Percentiles rank a stretch among this genome's conserved stretches.
Evolutionary conservation across 106 monocot species (phyloP).

Genomic region (Dioscorea alata): DNA sequence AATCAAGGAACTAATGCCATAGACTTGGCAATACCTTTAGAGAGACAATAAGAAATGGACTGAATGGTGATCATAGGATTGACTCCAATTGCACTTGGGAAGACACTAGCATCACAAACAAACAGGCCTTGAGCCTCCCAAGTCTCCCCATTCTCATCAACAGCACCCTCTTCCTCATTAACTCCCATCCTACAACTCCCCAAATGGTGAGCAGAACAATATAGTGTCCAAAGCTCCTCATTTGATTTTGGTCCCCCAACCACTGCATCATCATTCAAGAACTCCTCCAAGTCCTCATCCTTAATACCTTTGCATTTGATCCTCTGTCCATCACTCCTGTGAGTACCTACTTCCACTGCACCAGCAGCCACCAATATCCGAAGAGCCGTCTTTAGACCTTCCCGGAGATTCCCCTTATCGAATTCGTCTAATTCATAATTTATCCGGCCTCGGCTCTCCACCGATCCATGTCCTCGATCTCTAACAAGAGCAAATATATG

Average conservation of each 20-base stretch:
- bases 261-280: constrained; percentile 25
- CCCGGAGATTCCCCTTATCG: constrained; percentile 51
- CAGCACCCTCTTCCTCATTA: constrained; percentile 36
- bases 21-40: constrained; percentile 3
- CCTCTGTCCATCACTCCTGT: constrained; percentile 46
- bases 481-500: constrained; percentile 57
- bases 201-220: constrained; percentile 70
- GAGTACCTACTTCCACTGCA: constrained; percentile 69
- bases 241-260: constrained; percentile 12
- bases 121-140: constrained; percentile 86
- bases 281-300: constrained; percentile 41
- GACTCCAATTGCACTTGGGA: constrained; percentile 65
- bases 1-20: neutral
- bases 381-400: constrained; percentile 36
- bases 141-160: constrained; percentile 52
- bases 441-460: constrained; percentile 24
- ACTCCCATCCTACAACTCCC: constrained; percentile 86
- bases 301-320: constrained; percentile 13
- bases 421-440: constrained; percentile 22
- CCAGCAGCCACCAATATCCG: constrained; percentile 65
- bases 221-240: constrained; percentile 23
- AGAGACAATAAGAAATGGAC: constrained; percentile 49
- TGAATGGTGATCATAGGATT: constrained; percentile 93
- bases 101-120: constrained; percentile 63
- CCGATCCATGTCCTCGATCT: constrained; percentile 51